These are phyloP conservation scores for Syzygium syzygioides DNA, from an alignment of 441 rosid genomes.

Conservation along the genomic window DNA sequence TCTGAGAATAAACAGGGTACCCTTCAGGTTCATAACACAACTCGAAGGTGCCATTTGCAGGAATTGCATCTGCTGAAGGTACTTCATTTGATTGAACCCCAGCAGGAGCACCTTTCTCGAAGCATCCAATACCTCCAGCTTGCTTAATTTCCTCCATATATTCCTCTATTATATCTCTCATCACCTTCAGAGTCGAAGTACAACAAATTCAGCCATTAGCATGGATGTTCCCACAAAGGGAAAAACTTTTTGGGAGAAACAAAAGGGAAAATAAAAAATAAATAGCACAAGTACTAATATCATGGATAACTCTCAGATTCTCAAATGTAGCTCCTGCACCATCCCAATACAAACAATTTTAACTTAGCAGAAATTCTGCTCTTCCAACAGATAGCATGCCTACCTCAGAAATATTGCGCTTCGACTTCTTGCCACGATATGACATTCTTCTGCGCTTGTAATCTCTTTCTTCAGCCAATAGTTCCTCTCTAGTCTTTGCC, in stretches of 20 bases:
- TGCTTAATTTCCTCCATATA: slow-evolving; percentile 75
- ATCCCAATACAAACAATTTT: background rate
- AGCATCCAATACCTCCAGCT: slow-evolving; percentile 90
- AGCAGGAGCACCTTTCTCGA: slow-evolving; percentile 46
- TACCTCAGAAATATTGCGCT: slow-evolving; percentile 69
- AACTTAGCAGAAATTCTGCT: background rate
- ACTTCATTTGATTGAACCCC: slow-evolving; percentile 21
- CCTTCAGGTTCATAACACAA: slow-evolving; percentile 13
- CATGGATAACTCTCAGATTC: background rate
- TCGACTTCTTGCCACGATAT: slow-evolving; percentile 91
- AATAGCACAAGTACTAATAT: background rate
- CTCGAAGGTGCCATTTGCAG: slow-evolving; percentile 7
- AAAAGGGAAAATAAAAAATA: background rate
- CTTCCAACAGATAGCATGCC: background rate
- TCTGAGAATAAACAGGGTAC: slow-evolving; percentile 17
- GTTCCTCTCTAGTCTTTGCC: slow-evolving; percentile 74
- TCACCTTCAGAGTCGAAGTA: slow-evolving; percentile 38
- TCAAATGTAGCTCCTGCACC: background rate
- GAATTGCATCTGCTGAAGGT: slow-evolving; percentile 11
- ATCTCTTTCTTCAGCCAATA: slow-evolving; percentile 96
- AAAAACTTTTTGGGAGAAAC: background rate
- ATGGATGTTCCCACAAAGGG: background rate
- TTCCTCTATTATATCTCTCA: slow-evolving; percentile 77
- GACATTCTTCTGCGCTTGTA: slow-evolving; percentile 95
- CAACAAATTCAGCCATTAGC: background rate